Base-by-base conservation (phyloP, 2,329 filamentous ascomycete species). In the Elsinoe arachidis region DNA sequence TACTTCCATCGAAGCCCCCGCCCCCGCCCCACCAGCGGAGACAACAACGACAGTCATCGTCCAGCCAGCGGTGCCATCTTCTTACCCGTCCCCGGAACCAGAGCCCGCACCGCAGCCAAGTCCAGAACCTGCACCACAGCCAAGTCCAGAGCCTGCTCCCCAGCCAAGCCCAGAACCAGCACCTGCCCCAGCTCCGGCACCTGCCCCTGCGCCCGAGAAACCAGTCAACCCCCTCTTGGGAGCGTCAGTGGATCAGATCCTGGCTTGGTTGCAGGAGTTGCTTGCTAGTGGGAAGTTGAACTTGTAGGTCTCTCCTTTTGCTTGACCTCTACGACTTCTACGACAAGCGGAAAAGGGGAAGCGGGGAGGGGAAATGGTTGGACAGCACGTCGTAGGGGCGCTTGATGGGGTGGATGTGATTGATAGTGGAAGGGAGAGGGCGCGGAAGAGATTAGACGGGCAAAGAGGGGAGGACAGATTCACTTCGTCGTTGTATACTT, bases 281-380 rank as follows among this genome's bases (percentile, higher is more conserved):
- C n/a, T 53, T 12, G 35, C 33, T 19, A 53, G 49, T 39, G 49
- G 49, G 34, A 53, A 53, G 34, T 53, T 53, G 33, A 51, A 51
- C 46, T 17, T 51, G 9, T 51, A 51, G 17, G 3, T 5, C 3
- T 15, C 4, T 26, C 23, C 23, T 6, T 26, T 6, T 26, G 3
- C 23, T n/a, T n/a, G 6, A 44, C 2, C 10, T 17, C 14, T 19
- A 44, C 41, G 41, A 17, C n/a, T 17, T 11, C 17, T 44, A 12
- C 39, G 19, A 3, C 11, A 15, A 19, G 17, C 9, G n/a, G 19
- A 26, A 5, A 14, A 26, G 41, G 17, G 17, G 41, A 26, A 14
- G n/a, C 9, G n/a, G 9, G 9, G 2, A 14, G n/a, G 41, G 46
- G 23, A 23, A 21, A 15, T 4, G 19, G 5, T 17, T 12, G 46